Evolutionary conservation across 2,329 filamentous ascomycete species (phyloP), one percentile per base, ranked within the genome.

Genomic region (Alternaria sp.): DNA sequence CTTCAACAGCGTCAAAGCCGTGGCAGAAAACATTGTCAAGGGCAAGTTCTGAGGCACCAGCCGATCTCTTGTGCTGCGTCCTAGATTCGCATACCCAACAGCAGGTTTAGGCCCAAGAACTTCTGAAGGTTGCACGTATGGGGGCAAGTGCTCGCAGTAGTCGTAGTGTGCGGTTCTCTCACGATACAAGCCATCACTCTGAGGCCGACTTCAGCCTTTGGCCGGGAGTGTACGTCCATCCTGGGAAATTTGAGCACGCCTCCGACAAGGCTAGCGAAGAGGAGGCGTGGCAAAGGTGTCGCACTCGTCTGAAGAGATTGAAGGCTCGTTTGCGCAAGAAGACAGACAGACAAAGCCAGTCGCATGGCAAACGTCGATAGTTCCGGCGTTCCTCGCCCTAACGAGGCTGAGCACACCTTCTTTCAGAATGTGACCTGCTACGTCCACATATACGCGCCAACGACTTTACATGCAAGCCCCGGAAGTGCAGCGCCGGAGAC

Each of bases 191-290:
- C 12, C 12, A 34, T 18, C 56, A 43, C 44, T 54, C 41, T 50
- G 54, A 65, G 18, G 7, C 59, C 40, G 64, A 74, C 43, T 66
- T 72, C 45, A 62, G 56, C 43, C 58, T 53, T 46, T 72, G 64
- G 62, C 68, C 68, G 16, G 72, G 66, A 27, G 63, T 71, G 3
- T 68, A 74, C 50, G 45, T 74, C n/a, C 59, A 68, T 51, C 71
- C 71, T 3, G 72, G 72, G 7, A 44, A 60, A 2, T 75, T 75
- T 36, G 66, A 62, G 25, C 53, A 64, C 46, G 34, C 64, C 4
- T 48, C 56, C 8, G 59, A 61, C 30, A 61, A 43, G 10, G 57
- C 53, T n/a, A 46, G 20, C 51, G 62, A 69, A 10, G 50, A 60
- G 5, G 68, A 73, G 12, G 67, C 63, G 16, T 75, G 66, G 72